These are phyloP conservation scores for Leucocoprinus leucothites DNA, from an alignment of 768 basidiomycete genomes.

Conservation along the genomic window DNA sequence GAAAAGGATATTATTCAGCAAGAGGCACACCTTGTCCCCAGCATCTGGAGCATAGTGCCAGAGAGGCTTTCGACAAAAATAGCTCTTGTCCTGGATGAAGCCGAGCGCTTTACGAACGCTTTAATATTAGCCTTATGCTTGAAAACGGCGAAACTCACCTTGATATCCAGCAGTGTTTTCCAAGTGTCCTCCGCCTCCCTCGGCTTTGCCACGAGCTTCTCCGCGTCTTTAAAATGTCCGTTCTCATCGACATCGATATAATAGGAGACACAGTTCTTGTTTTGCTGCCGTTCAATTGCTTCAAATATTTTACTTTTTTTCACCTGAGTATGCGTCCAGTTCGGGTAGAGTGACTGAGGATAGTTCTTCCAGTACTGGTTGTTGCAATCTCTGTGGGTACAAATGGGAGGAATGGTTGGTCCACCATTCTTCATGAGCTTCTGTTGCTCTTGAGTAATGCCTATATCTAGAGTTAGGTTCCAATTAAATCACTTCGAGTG, in stretches of 20 bases:
- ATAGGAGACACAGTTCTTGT: slow-evolving; percentile 23
- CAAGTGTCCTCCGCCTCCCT: slow-evolving; percentile 27
- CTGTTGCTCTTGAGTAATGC: slow-evolving; percentile 25
- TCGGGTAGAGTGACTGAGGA: slow-evolving; percentile 42
- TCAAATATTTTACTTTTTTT: slow-evolving; percentile 31
- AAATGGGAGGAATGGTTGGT: slow-evolving; percentile 25
- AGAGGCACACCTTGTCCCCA: slow-evolving; percentile 44
- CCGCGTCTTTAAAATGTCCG: slow-evolving; percentile 21
- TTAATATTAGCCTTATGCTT: too few relatives aligned
- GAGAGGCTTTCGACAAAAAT: slow-evolving; percentile 52
- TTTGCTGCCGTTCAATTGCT: background rate
- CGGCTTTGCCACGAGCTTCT: slow-evolving; percentile 25
- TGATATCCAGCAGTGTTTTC: slow-evolving; percentile 24
- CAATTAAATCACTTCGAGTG: background rate
- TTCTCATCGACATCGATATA: slow-evolving; percentile 36
- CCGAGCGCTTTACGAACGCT: slow-evolving; percentile 9
- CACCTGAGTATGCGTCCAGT: slow-evolving; percentile 47
- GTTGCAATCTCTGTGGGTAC: slow-evolving; percentile 24
- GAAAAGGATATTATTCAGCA: background rate
- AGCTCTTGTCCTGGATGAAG: slow-evolving; percentile 34
- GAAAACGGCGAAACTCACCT: slow-evolving; percentile 19
- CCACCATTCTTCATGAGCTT: slow-evolving; percentile 19
- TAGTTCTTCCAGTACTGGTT: slow-evolving; percentile 35
- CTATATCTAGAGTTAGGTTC: background rate
- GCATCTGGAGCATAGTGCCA: slow-evolving; percentile 51